These are phyloP conservation scores for Kazachstania africana DNA, from an alignment of 805 yeast genomes.

Conservation along the genomic window DNA sequence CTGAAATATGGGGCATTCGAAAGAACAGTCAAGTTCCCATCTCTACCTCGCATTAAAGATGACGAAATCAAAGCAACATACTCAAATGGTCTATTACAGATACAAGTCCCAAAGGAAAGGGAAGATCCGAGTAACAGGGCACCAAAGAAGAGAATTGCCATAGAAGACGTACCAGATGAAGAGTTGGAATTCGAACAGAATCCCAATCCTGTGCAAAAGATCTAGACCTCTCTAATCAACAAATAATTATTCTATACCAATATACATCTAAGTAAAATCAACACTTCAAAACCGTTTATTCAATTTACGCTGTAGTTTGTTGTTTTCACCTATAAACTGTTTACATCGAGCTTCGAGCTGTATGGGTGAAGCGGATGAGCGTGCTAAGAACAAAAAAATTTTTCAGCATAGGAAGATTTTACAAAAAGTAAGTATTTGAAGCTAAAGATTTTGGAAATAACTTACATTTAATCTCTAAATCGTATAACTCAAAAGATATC, in stretches of 20 bases:
- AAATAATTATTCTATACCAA: background rate
- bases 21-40: conserved; percentile 45
- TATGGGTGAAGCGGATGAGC: too few species aligned
- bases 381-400: too few species aligned
- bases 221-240: too few species aligned
- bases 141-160: conserved; percentile 34
- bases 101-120: conserved; percentile 36
- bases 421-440: too few species aligned
- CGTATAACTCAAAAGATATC: background rate
- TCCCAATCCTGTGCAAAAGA: conserved; percentile 34
- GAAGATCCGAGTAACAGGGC: conserved; percentile 25
- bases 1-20: conserved; percentile 46
- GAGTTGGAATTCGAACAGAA: conserved; percentile 35
- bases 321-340: too few species aligned
- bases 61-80: conserved; percentile 43
- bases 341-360: too few species aligned
- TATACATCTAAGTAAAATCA: too few species aligned
- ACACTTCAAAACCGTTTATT: too few species aligned
- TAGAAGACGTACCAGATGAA: conserved; percentile 40
- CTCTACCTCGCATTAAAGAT: conserved; percentile 40
- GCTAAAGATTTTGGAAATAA: too few species aligned
- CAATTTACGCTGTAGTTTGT: too few species aligned
- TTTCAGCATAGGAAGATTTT: too few species aligned
- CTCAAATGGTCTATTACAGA: conserved; percentile 41
- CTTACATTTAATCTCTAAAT: too few species aligned